Conservation (phyloP, 306 rosid genomes). For the Dicorynia guianensis region DNA sequence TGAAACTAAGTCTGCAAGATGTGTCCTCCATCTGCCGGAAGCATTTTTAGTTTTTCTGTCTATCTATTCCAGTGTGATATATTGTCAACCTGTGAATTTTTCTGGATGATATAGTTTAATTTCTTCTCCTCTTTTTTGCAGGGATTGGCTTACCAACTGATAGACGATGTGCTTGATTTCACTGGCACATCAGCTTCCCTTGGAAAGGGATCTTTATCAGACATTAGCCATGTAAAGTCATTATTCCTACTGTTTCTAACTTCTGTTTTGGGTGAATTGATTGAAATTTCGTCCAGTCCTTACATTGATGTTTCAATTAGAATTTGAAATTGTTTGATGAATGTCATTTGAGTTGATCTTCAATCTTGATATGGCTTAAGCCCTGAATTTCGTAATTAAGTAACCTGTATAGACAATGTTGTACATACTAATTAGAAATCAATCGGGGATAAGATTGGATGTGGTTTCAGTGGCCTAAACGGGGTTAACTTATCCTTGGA, state of each 20-base stretch:
- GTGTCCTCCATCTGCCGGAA: slow-evolving; percentile 18
- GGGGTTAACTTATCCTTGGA: no score
- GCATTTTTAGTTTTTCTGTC: slow-evolving; percentile 19
- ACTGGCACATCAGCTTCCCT: slow-evolving; percentile 90
- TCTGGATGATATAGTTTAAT: slow-evolving; percentile 22
- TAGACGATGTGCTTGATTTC: slow-evolving; percentile 94
- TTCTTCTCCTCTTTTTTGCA: slow-evolving; percentile 46
- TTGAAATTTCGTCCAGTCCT: slow-evolving; percentile 11
- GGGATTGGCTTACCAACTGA: slow-evolving; percentile 96
- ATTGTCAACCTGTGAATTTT: slow-evolving; percentile 8
- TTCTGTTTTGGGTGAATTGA: no score
- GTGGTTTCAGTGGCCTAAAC: no score
- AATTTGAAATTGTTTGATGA: slow-evolving; percentile 18
- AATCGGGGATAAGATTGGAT: no score
- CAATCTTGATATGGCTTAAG: background rate
- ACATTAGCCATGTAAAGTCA: slow-evolving; percentile 79
- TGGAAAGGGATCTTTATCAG: slow-evolving; percentile 94
- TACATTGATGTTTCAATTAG: background rate
- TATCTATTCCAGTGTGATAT: slow-evolving; percentile 15
- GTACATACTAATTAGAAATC: no score
- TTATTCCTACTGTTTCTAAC: background rate
- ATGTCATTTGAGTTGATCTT: slow-evolving; percentile 2
- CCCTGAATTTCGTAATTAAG: no score
- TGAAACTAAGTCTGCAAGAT: slow-evolving; percentile 21
- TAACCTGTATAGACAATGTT: no score